A percentile compares a stretch with the other conserved stretches of the same genome.
Evolutionary conservation across 192 early-diverging fungal genomes (phyloP).

Genomic region (Geranomyces variabilis): DNA sequence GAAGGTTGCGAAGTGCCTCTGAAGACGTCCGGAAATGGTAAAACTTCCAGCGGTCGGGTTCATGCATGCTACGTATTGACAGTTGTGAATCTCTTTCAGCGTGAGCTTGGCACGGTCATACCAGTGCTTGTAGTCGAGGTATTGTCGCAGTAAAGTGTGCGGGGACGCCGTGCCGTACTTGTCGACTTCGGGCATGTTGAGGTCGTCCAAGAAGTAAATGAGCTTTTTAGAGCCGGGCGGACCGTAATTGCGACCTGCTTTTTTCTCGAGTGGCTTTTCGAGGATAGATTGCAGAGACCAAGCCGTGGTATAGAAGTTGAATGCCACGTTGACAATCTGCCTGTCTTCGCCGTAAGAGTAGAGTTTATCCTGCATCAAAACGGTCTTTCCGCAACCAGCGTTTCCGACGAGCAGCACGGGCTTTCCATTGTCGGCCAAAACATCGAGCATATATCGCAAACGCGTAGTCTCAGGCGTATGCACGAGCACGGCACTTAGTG

Average conservation of each 20-base stretch:
- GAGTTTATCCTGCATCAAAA: constrained; percentile 67
- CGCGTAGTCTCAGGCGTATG: constrained; percentile 66
- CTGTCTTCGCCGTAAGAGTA: constrained; percentile 63
- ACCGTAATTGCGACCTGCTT: constrained; percentile 68
- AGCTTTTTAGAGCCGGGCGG: constrained; percentile 66
- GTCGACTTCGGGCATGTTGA: constrained; percentile 74
- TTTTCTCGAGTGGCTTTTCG: constrained; percentile 70
- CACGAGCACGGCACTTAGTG: constrained; percentile 59
- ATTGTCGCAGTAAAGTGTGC: constrained; percentile 64
- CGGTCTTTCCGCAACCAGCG: constrained; percentile 69
- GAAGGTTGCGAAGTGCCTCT: constrained; percentile 67
- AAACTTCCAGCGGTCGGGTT: constrained; percentile 70
- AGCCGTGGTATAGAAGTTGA: constrained; percentile 71
- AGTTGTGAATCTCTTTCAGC: constrained; percentile 71
- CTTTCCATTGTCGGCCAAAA: constrained; percentile 65
- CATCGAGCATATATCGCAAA: constrained; percentile 60
- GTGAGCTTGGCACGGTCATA: constrained; percentile 68
- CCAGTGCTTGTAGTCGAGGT: constrained; percentile 68
- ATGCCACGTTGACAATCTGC: constrained; percentile 66
- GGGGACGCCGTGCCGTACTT: constrained; percentile 68
- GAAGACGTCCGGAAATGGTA: constrained; percentile 58
- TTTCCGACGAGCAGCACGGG: constrained; percentile 65
- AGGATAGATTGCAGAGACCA: constrained; percentile 61
- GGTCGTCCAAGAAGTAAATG: constrained; percentile 70
- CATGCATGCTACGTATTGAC: constrained; percentile 70